These are phyloP conservation scores for Sclerotiophoma versabilis DNA, from an alignment of 2,329 filamentous ascomycete genomes.

Conservation along the genomic window DNA sequence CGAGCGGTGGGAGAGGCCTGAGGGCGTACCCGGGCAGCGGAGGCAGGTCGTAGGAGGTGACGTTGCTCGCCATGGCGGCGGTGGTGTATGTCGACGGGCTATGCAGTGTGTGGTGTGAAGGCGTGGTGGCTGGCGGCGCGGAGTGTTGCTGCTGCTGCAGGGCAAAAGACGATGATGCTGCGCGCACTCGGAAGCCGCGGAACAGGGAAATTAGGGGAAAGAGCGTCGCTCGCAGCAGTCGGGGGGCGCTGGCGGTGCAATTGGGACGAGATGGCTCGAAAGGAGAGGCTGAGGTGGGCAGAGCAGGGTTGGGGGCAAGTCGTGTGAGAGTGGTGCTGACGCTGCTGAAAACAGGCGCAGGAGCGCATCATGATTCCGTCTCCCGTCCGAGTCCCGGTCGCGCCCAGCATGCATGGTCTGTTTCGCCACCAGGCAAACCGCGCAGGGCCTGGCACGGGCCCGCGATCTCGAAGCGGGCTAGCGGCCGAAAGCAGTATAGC, in stretches of 20 bases:
- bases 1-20: slow-evolving; percentile 71
- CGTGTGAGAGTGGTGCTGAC: slow-evolving; percentile 43
- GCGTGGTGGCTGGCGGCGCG: background rate
- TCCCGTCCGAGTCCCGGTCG: slow-evolving; percentile 3
- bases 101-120: slow-evolving; percentile 1
- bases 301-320: slow-evolving; percentile 31
- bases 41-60: slow-evolving; percentile 69
- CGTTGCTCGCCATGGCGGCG: slow-evolving; percentile 49
- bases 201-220: slow-evolving; percentile 35
- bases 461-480: slow-evolving; percentile 9
- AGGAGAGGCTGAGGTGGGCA: slow-evolving; percentile 46
- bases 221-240: slow-evolving; percentile 19
- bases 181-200: slow-evolving; percentile 36
- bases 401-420: slow-evolving; percentile 1
- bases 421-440: slow-evolving; percentile 9
- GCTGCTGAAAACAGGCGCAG: slow-evolving; percentile 23
- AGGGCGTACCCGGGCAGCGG: slow-evolving; percentile 85
- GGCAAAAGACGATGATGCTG: slow-evolving; percentile 7
- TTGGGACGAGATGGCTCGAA: slow-evolving; percentile 18
- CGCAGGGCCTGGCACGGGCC: background rate
- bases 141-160: slow-evolving; percentile 6
- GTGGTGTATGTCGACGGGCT: background rate
- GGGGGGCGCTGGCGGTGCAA: slow-evolving; percentile 5
- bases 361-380: slow-evolving; percentile 33
- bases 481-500: slow-evolving; percentile 4